Evolutionary conservation across 352 stramenopile genomes (phyloP), one percentile per base, ranked within the genome.

Genomic region (Globisporangium recalcitrans): DNA sequence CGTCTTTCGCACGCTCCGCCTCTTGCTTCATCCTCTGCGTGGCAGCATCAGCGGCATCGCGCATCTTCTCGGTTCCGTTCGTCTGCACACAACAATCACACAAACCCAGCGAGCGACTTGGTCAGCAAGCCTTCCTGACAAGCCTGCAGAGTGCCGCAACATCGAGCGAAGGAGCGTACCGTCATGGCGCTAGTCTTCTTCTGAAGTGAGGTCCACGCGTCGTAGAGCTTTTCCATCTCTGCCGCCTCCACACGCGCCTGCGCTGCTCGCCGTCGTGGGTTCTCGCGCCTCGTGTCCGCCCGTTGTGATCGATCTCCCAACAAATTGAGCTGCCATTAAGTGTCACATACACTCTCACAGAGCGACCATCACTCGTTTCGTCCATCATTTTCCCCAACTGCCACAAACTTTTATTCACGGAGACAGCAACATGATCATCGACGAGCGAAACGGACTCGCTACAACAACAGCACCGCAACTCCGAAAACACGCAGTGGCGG

Each of bases 1-100:
- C 38, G 19, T 71, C 44, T 59, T 70, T 73, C 38, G 48, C 42
- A 32, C 67, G 42, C 42, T 68, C 52, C 3, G 54, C 71, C 11
- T 32, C 36, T 5, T 73, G 58, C 24, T 70, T 65, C 22, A 68
- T 53, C 10, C 42, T 60, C 8, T 65, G 61, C 11, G 58, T 60
- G 9, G 62, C 36, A 7, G 36, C 48, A 21, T 63, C 56, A 21
- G 57, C 48, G 1, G 55, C 46, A 40, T 58, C 27, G 22, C 60
- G 60, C 32, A 52, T 32, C 26, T 54, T 60, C 22, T 65, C 60
- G 8, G 60, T 60, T 24, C 38, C 38, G 31, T 56, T 40, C 19
- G 46, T 58, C 60, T 65, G 21, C 16, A 36, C 9, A n/a, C 11
- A 31, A 9, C 34, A 47, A 48, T 2, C 13, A 47, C 31, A 60